Percentiles rank a stretch among this genome's conserved stretches.
Conservation (phyloP, 306 rosid species). For the Inga oerstediana region DNA sequence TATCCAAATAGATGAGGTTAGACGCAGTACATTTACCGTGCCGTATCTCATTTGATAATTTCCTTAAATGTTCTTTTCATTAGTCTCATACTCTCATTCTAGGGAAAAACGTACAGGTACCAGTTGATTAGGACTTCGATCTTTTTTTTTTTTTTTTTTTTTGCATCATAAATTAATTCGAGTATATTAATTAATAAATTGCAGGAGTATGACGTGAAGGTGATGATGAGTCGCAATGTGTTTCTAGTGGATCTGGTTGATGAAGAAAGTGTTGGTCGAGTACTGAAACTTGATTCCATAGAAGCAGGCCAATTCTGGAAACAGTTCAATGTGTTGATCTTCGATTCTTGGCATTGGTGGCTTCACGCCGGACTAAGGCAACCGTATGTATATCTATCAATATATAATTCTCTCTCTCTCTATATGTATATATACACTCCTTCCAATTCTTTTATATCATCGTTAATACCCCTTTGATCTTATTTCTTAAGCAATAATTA, state of each 20-base stretch:
- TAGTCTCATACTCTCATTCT: background rate
- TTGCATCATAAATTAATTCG: background rate
- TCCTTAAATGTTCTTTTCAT: background rate
- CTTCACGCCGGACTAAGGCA: constrained; percentile 50
- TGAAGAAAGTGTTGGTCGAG: constrained; percentile 33
- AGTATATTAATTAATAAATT: background rate
- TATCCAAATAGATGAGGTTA: no score
- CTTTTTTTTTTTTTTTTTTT: no score
- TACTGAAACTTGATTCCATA: constrained; percentile 49
- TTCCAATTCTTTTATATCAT: background rate
- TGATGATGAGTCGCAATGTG: constrained; percentile 51
- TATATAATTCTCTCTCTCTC: no score
- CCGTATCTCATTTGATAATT: no score
- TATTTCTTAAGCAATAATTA: no score
- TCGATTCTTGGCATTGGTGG: constrained; percentile 76
- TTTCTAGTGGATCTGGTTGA: constrained; percentile 43
- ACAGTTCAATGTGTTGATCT: constrained; percentile 45
- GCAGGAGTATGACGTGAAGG: constrained; percentile 44
- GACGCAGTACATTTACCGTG: no score
- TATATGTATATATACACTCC: background rate
- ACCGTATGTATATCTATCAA: constrained; percentile 37
- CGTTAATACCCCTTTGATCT: no score
- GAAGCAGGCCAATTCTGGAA: constrained; percentile 36
- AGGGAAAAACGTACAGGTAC: no score
- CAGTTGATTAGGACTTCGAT: background rate